Percentiles rank a stretch among this genome's conserved stretches.
These are phyloP conservation scores for Thuja plicata DNA, from an alignment of 83 land plant genomes.

Conservation along the genomic window DNA sequence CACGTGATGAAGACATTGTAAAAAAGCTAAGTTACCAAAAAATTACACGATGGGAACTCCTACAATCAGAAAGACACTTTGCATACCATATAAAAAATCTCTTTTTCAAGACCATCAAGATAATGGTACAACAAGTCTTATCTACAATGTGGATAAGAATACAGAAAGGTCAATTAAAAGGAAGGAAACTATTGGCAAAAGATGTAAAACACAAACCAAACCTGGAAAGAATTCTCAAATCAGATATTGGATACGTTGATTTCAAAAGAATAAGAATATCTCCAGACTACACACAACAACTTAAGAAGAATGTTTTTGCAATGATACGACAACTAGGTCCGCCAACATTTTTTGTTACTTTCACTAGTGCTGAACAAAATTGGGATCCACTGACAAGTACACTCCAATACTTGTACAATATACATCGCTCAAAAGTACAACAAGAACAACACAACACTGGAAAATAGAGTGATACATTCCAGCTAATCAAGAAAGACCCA, in stretches of 20 bases:
- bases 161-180: neutral
- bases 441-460: neutral
- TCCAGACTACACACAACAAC: neutral
- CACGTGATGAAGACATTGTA: no score
- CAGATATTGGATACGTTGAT: neutral
- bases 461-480: neutral
- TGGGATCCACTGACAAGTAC: neutral
- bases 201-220: neutral
- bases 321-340: neutral
- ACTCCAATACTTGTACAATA: neutral
- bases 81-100: neutral
- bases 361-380: neutral
- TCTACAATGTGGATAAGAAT: neutral
- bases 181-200: neutral
- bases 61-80: neutral
- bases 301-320: neutral
- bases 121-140: neutral
- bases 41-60: neutral
- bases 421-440: neutral
- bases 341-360: neutral
- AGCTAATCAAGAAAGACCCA: neutral
- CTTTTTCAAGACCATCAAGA: neutral
- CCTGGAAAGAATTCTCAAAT: neutral
- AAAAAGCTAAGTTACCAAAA: neutral
- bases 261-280: neutral